Evolutionary conservation across 257 asterid genomes (phyloP), one percentile per base, ranked within the genome.

Genomic region (Scutellaria minor): DNA sequence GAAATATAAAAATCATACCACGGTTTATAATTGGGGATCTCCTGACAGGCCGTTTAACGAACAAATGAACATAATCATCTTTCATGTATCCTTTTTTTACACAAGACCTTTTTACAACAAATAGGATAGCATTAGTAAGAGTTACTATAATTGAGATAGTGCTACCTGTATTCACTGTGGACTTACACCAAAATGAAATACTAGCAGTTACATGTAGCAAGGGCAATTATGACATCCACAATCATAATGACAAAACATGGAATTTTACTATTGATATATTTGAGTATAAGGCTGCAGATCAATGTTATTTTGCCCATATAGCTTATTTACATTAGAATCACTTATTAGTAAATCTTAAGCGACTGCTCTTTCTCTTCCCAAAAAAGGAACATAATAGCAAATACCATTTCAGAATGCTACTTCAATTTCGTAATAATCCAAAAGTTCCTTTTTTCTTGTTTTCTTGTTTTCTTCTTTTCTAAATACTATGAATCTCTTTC

Each of bases 1-100:
- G 56, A 54, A 58, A 18, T 11, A 58, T 13, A 37, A 60, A 52
- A 76, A 64, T 7, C 77, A 60, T 83, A 95, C 98, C 99, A 71
- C 97, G 95, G 62, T 95, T 92, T 75, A 92, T 95, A 53, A 92
- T 92, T 1, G 99, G 99, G 81, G 99, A 84, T 84, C 99, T 84
- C 78, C 94, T 90, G 64, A 92, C 83, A 12, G 95, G 97, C 79
- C 95, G 88, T 82, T 80, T 83, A 53, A 92, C 96, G 52, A 88
- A 92, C 86, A 88, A 76, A 80, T 87, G 88, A 62, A 92, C 76
- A 64, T 90, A 90, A 64, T 90, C 97, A 74, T 92, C 98, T 74
- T 81, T 92, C 89, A 90, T 92, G 80, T 88, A 92, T 66, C 96
- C 97, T 71, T 92, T 92, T 66, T 87, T 87, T 69, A 92, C 90